Percentiles rank a stretch among this genome's conserved stretches.
These are phyloP conservation scores for Penicillium sp. DNA, from an alignment of 2,329 filamentous ascomycete species.

Conservation along the genomic window DNA sequence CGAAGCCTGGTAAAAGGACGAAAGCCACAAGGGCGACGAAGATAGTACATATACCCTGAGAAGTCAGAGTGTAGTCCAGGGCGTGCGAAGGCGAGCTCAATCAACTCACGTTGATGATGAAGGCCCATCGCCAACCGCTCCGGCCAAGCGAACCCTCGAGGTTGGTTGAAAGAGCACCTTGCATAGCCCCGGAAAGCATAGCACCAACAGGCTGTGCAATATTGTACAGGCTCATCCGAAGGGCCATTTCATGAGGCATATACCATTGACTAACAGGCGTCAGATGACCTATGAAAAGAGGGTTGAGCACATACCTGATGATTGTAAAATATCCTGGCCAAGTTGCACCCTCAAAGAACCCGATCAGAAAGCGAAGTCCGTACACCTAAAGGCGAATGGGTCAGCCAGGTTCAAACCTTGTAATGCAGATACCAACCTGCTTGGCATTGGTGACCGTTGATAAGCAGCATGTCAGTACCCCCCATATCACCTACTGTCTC, in stretches of 20 bases:
- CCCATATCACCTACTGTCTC: not conserved
- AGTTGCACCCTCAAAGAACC: not conserved
- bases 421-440: not conserved
- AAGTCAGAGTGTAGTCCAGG: not conserved
- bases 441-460: not conserved
- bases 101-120: slow-evolving; percentile 7
- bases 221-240: not conserved
- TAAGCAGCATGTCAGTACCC: not conserved
- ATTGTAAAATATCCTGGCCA: slow-evolving; percentile 1
- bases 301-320: not conserved
- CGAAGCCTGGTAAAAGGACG: not conserved
- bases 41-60: not conserved
- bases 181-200: slow-evolving; percentile 10
- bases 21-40: not conserved
- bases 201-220: slow-evolving; percentile 6
- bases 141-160: slow-evolving; percentile 9
- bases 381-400: not conserved
- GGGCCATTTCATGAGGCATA: slow-evolving; percentile 1
- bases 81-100: not conserved
- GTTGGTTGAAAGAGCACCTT: slow-evolving; percentile 12
- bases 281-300: not conserved
- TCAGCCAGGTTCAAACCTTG: not conserved
- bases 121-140: slow-evolving; percentile 12
- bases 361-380: not conserved
- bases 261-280: not conserved